Base-by-base conservation (phyloP, 106 monocot genomes). In the Amphibolis antarctica region DNA sequence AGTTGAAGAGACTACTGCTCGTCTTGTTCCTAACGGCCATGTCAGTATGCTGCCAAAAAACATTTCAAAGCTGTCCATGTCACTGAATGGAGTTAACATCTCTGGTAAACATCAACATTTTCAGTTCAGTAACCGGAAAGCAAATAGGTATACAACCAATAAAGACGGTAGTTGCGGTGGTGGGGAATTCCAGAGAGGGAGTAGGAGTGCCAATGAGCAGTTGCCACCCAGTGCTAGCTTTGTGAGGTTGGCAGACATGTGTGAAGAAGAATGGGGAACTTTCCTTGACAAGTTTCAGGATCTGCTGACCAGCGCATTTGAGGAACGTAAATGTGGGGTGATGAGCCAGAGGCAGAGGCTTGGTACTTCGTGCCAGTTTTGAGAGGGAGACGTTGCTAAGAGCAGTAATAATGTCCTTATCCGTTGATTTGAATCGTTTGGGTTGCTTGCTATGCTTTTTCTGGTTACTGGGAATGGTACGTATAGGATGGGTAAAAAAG, bases 231-330 rank as follows among this genome's bases (percentile, higher is more conserved):
- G 92, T 50, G 26, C 61, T 10, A 81, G 82, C 66, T 92, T 85
- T 53, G 88, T 92, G 62, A 80, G 71, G 69, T 46, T 92, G 44
- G 77, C 77, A 4, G 92, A 92, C 59, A 92, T 88, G 92, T 58
- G 70, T 0, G 77, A 82, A 26, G 92, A 85, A n/a, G 92, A 92
- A 26, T 92, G 92, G 92, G 67, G 24, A 9, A 69, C 77, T 0
- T 92, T 92, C 63, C 84, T 88, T 20, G 85, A 85, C 43, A 88
- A 74, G 73, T 88, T 88, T 62, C 82, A 76, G 58, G 85, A 78
- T 49, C 68, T 84, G 42, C 65, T 84, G 46, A 62, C 51, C 5
- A 67, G 28, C 4, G 75, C 77, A 1, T 80, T 85, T 56, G 71
- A 59, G 19, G 71, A 62, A 20, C 71, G 80, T 4, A 78, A 67